Evolutionary conservation across 176 grass and related monocot species (phyloP).

Genomic region (Zizania latifolia): DNA sequence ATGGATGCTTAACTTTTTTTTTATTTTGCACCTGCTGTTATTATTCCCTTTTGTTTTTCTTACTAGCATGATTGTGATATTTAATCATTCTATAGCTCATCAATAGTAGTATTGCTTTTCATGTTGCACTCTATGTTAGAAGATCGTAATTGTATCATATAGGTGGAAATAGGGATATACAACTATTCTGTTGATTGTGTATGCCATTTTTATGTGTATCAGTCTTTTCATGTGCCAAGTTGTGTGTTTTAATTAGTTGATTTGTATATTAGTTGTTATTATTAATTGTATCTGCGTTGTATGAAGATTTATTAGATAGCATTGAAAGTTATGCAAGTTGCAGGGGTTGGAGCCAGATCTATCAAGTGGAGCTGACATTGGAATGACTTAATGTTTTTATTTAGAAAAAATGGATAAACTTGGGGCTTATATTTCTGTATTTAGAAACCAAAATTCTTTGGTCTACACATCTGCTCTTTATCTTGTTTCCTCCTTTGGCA

Average conservation of each 20-base stretch:
- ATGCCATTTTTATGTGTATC: background rate
- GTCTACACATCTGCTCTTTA: no score
- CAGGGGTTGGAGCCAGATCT: background rate
- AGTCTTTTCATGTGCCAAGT: background rate
- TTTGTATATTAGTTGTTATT: background rate
- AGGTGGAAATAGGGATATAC: background rate
- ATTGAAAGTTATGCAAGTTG: no score
- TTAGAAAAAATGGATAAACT: no score
- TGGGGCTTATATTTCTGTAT: background rate
- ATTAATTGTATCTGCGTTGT: background rate
- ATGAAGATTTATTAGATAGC: background rate
- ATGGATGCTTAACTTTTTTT: background rate
- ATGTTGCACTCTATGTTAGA: background rate
- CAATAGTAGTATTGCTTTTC: background rate
- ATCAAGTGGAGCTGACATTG: background rate
- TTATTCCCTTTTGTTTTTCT: slow-evolving; percentile 1
- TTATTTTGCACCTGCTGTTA: background rate
- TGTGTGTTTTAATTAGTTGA: background rate
- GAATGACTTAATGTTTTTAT: slow-evolving; percentile 10
- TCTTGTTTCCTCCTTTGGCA: background rate
- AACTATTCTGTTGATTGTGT: background rate
- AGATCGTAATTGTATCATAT: background rate
- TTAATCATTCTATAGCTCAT: background rate
- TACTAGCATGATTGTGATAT: background rate
- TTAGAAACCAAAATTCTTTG: background rate